Evolutionary conservation across 2,329 filamentous ascomycete genomes (phyloP), one percentile per base, ranked within the genome.

Genomic region (Myriosclerotinia curreyana): DNA sequence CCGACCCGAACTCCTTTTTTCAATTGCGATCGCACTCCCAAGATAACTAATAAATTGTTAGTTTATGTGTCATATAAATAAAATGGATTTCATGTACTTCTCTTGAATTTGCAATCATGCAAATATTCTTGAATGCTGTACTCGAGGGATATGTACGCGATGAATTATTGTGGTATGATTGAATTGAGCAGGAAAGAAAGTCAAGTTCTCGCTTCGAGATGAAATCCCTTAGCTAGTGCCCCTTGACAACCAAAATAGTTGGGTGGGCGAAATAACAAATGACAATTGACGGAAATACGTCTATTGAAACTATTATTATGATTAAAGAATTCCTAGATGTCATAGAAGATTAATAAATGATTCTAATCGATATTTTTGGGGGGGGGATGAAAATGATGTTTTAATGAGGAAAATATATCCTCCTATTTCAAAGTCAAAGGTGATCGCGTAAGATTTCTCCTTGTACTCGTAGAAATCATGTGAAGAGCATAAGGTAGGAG

Each of bases 31-130:
- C 60, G 68, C 66, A 58, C 62, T 60, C 62, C 56, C 62, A 60
- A 55, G 61, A 66, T 53, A 56, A 65, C 71, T 73, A 65, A 52
- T 50, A 49, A 38, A 34, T 62, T 56, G 65, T 74, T 72, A 74
- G 71, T 61, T 60, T 25, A 67, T 38, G 50, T 36, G 40, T 44
- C 25, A 49, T 51, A 55, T 64, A 49, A 54, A 34, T 52, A 56
- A 48, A 58, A 36, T 20, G 14, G 15, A 50, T 59, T 55, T 48
- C 50, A 15, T 62, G 56, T 71, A 73, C 71, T 70, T 66, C 69
- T 71, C 68, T 67, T 51, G 46, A 28, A 9, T 59, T 62, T 46
- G 36, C 55, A 46, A 60, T 65, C 70, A 70, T 71, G 59, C 60
- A 71, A 63, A 61, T 51, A 14, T 48, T 44, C 56, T 62, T 48